phyloP scores from a whole-genome alignment of 495 filamentous ascomycete species.

The Neurospora sp. region DNA sequence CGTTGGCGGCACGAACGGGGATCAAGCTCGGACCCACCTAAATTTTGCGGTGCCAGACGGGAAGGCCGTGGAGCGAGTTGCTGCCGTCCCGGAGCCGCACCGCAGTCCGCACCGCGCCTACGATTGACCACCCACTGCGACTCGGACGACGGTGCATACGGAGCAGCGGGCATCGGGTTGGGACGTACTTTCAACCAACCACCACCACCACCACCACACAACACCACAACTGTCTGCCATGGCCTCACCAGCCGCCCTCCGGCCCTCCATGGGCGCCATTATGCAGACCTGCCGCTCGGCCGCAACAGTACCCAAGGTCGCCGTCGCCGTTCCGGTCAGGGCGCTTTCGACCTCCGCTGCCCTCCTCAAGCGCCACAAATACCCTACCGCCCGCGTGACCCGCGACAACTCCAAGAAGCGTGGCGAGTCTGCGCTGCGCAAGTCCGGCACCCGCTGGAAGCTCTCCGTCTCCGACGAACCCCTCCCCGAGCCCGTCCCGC shows the following conservation, averaged over 20 bases:
- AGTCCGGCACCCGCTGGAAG: constrained; percentile 62
- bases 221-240: constrained; percentile 12
- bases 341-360: constrained; percentile 27
- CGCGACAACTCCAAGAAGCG: constrained; percentile 59
- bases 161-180: not conserved
- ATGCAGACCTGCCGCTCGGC: constrained; percentile 8
- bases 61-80: not conserved
- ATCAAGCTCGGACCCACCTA: constrained; percentile 4
- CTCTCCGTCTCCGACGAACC: constrained; percentile 59
- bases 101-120: not conserved
- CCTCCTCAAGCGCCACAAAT: constrained; percentile 26
- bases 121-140: not conserved
- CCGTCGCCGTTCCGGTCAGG: not conserved
- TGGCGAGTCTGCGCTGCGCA: constrained; percentile 69
- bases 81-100: not conserved
- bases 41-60: constrained; percentile 1
- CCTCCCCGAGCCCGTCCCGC: constrained; percentile 65
- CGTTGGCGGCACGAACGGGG: not conserved
- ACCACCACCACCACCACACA: not conserved
- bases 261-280: constrained; percentile 31
- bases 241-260: constrained; percentile 32
- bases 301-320: constrained; percentile 2
- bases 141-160: not conserved
- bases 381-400: constrained; percentile 28
- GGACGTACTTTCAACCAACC: not conserved